Percentiles rank a stretch among this genome's conserved stretches.
Evolutionary conservation across 1,284 basidiomycete species (phyloP).

Genomic region (Athelia sp.): DNA sequence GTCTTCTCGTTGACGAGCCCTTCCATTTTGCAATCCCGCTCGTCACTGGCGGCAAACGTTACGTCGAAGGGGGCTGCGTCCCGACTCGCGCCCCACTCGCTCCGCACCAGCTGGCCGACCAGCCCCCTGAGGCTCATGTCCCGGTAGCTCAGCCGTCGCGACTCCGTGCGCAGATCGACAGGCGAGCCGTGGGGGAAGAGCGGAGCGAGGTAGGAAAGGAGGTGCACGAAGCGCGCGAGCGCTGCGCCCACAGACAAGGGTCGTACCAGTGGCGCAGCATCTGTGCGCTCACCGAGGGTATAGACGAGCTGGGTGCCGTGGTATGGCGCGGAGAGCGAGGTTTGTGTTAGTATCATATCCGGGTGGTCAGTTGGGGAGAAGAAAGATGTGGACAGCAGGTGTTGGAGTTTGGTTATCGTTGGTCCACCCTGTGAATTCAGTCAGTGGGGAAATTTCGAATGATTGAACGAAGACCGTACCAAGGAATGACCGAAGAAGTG

Average conservation of each 20-base stretch:
- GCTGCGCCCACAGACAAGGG: conserved; percentile 35
- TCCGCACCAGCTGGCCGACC: conserved; percentile 36
- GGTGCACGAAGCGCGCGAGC: conserved; percentile 34
- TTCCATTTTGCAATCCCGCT: conserved; percentile 35
- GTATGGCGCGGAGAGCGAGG: conserved; percentile 41
- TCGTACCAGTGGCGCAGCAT: conserved; percentile 35
- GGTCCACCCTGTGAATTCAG: conserved; percentile 36
- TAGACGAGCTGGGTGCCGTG: conserved; percentile 46
- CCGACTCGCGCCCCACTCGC: conserved; percentile 43
- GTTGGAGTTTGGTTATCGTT: conserved; percentile 44
- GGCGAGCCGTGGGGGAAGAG: conserved; percentile 24
- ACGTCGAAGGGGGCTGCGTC: conserved; percentile 45
- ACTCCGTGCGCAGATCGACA: conserved; percentile 41
- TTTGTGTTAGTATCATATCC: conserved; percentile 44
- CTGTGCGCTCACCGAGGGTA: conserved; percentile 36
- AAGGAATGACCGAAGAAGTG: conserved; percentile 55
- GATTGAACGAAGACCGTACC: conserved; percentile 21
- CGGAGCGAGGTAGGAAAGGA: conserved; percentile 39
- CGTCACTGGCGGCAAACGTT: conserved; percentile 41
- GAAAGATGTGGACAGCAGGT: conserved; percentile 34
- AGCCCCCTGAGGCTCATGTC: conserved; percentile 29
- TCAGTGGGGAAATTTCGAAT: neutral
- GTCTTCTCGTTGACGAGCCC: conserved; percentile 31
- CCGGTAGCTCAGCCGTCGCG: conserved; percentile 33
- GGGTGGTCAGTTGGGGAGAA: conserved; percentile 34